Conservation (phyloP, 345 rosid genomes). For the Kernera saxatilis region DNA sequence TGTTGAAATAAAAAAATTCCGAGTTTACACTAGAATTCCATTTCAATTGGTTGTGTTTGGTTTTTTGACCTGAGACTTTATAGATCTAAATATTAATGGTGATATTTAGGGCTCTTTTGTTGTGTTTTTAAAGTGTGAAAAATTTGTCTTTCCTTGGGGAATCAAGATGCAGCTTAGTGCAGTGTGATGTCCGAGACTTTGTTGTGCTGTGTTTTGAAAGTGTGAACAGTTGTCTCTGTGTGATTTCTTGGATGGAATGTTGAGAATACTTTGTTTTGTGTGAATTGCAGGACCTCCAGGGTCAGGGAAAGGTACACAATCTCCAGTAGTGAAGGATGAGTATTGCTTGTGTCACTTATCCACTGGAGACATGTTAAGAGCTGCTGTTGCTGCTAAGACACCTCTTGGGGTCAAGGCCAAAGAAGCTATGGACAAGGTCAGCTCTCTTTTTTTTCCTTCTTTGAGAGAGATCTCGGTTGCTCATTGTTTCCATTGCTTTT, state of each 20-base stretch:
- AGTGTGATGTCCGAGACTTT: not conserved
- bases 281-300: slow-evolving; percentile 81
- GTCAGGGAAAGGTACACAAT: slow-evolving; percentile 92
- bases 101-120: not conserved
- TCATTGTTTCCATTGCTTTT: not conserved
- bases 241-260: not conserved
- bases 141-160: not conserved
- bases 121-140: not conserved
- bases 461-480: not conserved
- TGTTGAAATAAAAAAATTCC: not conserved
- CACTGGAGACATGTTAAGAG: slow-evolving; percentile 96
- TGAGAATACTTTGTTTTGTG: slow-evolving; percentile 9
- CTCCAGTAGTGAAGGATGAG: slow-evolving; percentile 85
- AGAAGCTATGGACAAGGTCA: slow-evolving; percentile 93
- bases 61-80: not conserved
- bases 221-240: not conserved
- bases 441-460: not conserved
- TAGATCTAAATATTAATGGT: slow-evolving; percentile 2
- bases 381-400: slow-evolving; percentile 86
- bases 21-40: not conserved
- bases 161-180: not conserved
- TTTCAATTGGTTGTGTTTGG: not conserved
- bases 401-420: slow-evolving; percentile 94
- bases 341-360: slow-evolving; percentile 93
- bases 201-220: not conserved